Base-by-base conservation (phyloP, 2,329 filamentous ascomycete genomes). In the Dactylonectria estremocensis region DNA sequence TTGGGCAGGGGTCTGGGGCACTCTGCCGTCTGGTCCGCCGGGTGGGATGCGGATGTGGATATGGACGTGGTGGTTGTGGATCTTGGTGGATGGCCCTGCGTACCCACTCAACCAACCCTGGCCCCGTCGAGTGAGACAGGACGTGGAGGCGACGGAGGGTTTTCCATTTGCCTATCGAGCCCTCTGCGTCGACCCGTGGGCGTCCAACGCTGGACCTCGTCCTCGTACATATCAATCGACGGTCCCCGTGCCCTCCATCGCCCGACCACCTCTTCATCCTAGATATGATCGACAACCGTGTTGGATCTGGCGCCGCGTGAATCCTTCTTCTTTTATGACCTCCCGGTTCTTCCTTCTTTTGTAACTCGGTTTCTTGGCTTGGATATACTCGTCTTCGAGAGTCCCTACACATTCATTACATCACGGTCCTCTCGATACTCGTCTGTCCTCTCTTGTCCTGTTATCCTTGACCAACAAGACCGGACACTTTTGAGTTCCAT, bases 311-410 rank as follows among this genome's bases (percentile, higher is more conserved):
- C 78, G 75, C 71, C 76, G 73, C 80, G 79, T 84, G 80, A 82
- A 83, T 78, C 79, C 82, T 69, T 82, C 66, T 81, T 82, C 80
- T 81, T 82, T 82, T 79, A 82, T 83, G 81, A 80, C 80, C 81
- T 82, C 82, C 82, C 80, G 82, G 82, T 83, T 85, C 83, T 83
- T 84, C 80, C 82, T 84, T 84, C 80, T 82, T 84, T 84, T 80
- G 77, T 81, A 80, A 80, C 80, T 85, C 79, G 80, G 75, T 78
- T 74, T 74, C 76, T 77, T 76, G 79, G 80, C 79, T 82, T 80
- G 83, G 83, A 83, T 81, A 77, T 76, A 74, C 77, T 81, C 76
- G 70, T 72, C 71, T 71, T 74, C 67, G 77, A 81, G 77, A 77
- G 75, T 79, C 79, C 80, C 74, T 80, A 81, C 83, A 80, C 84